Base-by-base conservation (phyloP, 1,139 yeast genomes). In the Ogataea hybrid region DNA sequence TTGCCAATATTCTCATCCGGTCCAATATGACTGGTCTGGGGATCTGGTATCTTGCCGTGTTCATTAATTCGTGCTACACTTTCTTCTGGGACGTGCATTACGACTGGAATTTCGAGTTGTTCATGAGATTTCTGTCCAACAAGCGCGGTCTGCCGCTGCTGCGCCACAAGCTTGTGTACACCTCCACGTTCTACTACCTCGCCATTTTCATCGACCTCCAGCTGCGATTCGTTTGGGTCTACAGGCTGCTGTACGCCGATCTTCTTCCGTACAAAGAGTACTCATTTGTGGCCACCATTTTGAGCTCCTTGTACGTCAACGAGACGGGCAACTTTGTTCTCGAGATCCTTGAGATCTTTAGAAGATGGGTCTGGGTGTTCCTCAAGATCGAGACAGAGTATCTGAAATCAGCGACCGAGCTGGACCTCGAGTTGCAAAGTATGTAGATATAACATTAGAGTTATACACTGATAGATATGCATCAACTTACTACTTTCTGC, bases 361-460 rank as follows among this genome's bases (percentile, higher is more conserved):
- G 98, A 63, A 73, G 98, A 54, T 87, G 92, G 79, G 65, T 88
- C 45, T 92, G 98, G 98, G 78, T 90, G 39, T 77, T 87, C 53
- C 69, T 90, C 57, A 83, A 94, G 59, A 67, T 89, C 25, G 97
- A 90, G 55, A 76, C 85, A 29, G 97, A 90, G 61, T 82, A 72
- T 64, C 59, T 71, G 46, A 76, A 75, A 57, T 50, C 66, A 25
- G 34, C 48, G 4, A 35, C 42, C 15, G 57, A 47, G 28, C 31
- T 37, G n/a, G 47, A 47, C 6, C 34, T 56, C 23, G 61, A 56
- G 41, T 31, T 58, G 21, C 56, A 57, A 37, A 44, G 28, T 43
- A 32, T 18, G 15, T 14, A 14, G 15, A 14, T 35, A 35, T 32
- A 22, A 25, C 27, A 29, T 25, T 16, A 25, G 25, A 14, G 25